Conservation (phyloP, 2,329 filamentous ascomycete genomes). For the Botrytis cinerea region DNA sequence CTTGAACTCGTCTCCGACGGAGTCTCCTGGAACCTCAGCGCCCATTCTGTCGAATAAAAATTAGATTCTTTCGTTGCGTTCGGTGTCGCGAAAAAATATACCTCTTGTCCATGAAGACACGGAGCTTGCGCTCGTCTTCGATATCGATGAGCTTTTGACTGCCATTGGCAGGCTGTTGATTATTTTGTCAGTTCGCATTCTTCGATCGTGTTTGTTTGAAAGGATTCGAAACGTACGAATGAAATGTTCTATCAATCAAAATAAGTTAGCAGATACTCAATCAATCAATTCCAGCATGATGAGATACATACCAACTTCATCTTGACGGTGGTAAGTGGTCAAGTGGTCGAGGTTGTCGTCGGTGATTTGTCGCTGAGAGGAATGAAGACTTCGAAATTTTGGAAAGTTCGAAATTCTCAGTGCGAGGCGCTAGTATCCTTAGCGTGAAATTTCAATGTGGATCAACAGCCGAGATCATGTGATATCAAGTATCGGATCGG, state of each 20-base stretch:
- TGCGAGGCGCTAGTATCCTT: slow-evolving; percentile 20
- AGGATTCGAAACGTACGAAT: slow-evolving; percentile 37
- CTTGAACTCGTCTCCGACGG: slow-evolving; percentile 98
- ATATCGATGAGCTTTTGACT: slow-evolving; percentile 99
- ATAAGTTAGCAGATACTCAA: slow-evolving; percentile 33
- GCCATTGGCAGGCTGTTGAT: slow-evolving; percentile 80
- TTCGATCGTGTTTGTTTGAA: slow-evolving; percentile 19
- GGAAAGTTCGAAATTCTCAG: slow-evolving; percentile 21
- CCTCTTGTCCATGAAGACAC: slow-evolving; percentile 98
- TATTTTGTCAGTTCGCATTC: slow-evolving; percentile 32
- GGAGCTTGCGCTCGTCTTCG: slow-evolving; percentile 99
- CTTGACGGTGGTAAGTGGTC: slow-evolving; percentile 30
- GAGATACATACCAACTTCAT: slow-evolving; percentile 42
- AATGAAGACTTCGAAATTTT: slow-evolving; percentile 16
- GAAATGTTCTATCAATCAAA: slow-evolving; percentile 39
- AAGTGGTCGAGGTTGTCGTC: slow-evolving; percentile 27
- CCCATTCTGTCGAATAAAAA: slow-evolving; percentile 63
- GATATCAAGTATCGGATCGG: neutral
- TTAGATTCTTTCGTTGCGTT: slow-evolving; percentile 13
- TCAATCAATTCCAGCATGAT: neutral
- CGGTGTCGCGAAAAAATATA: slow-evolving; percentile 41
- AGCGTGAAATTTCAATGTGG: slow-evolving; percentile 10
- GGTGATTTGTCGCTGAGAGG: slow-evolving; percentile 24
- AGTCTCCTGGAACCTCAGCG: slow-evolving; percentile 89
- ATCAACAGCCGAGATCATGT: slow-evolving; percentile 22